Evolutionary conservation across 2,329 filamentous ascomycete genomes (phyloP), one percentile per base, ranked within the genome.

Genomic region (Leptographium lundbergii): DNA sequence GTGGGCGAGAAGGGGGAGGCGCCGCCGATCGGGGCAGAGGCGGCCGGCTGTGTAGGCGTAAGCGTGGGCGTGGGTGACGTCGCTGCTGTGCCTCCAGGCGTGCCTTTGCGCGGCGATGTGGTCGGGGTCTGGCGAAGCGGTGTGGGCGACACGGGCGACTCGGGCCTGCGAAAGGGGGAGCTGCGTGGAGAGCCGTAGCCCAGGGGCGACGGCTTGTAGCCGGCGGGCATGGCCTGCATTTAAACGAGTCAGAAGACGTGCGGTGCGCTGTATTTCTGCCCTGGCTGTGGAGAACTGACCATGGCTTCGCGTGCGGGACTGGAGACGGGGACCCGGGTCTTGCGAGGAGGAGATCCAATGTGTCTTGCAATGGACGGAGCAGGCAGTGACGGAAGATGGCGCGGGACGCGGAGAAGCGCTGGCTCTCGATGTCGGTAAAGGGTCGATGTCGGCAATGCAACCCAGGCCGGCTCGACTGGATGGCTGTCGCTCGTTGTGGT

Each of bases 191-290:
- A 86, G 64, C 84, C 84, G 72, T 87, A 88, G 61, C 85, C 85
- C 61, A 89, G 73, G 58, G 85, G 85, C 27, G 86, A 88, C 17
- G 85, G 85, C 70, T 88, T 88, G 72, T 86, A 89, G 60, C 81
- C 74, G 56, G 76, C 69, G 60, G 74, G 77, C 70, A 76, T 79
- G 69, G 76, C 78, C 82, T 80, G 68, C 17, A 9, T 27, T 25
- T 45, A 6, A 19, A 45, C 36, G 17, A n/a, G 42, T 45, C 42
- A 45, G 42, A n/a, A 19, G 42, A 17, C 19, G 42, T n/a, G 42
- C 42, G 17, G 42, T 22, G 13, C 42, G 19, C 17, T 45, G 17
- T n/a, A n/a, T 45, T n/a, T 45, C 14, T 45, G 17, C 32, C 42
- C 19, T 45, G 42, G 42, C 19, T n/a, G 42, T 45, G 19, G 42